These are phyloP conservation scores for Babesia divergens DNA, from an alignment of 169 alveolate genomes.

Conservation along the genomic window DNA sequence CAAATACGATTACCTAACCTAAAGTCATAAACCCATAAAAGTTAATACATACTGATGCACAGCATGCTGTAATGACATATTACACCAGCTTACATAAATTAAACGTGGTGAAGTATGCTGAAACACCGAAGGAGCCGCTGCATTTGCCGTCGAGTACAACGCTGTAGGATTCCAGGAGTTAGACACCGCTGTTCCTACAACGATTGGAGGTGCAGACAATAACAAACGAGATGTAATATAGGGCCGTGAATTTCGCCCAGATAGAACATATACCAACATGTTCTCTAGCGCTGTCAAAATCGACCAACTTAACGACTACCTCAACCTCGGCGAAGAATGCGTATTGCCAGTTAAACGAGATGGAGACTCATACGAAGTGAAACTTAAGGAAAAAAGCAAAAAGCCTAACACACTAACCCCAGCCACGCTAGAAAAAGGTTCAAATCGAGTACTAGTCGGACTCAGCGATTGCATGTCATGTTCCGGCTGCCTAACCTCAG, in stretches of 20 bases:
- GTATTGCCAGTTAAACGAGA: constrained; percentile 70
- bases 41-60: no score
- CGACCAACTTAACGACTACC: constrained; percentile 81
- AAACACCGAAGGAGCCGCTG: no score
- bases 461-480: constrained; percentile 90
- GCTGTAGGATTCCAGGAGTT: no score
- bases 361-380: constrained; percentile 40
- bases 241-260: background rate
- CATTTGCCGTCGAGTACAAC: no score
- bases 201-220: no score
- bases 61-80: no score
- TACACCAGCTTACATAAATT: no score
- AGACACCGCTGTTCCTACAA: no score
- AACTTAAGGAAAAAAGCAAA: background rate
- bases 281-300: constrained; percentile 73
- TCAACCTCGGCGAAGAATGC: constrained; percentile 84
- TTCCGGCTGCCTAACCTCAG: constrained; percentile 92
- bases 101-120: no score
- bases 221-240: no score
- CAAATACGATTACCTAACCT: no score
- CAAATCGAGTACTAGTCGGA: constrained; percentile 74
- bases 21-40: no score
- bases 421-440: constrained; percentile 6
- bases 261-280: constrained; percentile 19
- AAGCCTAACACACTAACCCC: constrained; percentile 7